Evolutionary conservation across 1,284 basidiomycete genomes (phyloP), one percentile per base, ranked within the genome.

Genomic region (Coniferiporia weirii): DNA sequence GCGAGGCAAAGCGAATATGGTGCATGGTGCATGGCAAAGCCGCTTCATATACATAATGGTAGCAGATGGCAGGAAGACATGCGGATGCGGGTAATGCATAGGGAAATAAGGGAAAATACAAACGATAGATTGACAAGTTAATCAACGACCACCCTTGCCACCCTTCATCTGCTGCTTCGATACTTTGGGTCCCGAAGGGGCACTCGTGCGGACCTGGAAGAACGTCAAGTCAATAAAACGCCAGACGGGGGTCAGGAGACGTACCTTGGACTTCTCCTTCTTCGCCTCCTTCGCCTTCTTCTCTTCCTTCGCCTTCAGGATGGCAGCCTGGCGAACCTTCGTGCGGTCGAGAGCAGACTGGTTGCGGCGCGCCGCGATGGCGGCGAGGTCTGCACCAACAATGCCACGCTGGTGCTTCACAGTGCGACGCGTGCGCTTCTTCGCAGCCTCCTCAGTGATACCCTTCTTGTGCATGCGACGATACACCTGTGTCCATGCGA

Each of bases 401-500:
- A 99, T 94, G 66, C 96, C 97, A 75, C 97, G 93, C 81, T 97
- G 89, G 82, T 95, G 89, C 84, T 99, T 99, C 72, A 98, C 93
- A 65, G 93, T 95, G 77, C 90, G 89, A 77, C 95, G 91, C 61
- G 92, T 93, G 69, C 95, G 91, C 84, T 97, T 98, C 94, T 98
- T 99, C 72, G 95, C 93, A 58, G 95, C 89, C 78, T 99, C 96
- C 81, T 99, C 96, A 57, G 95, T 95, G 75, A 99, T 86, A 76
- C 95, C 96, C 90, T 99, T 99, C 88, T 97, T 98, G 87, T 99
- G 97, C 89, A 98, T 95, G 70, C 94, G 90, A 69, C 96, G 91
- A 87, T 93, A 99, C 62, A 95, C 88, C 71, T 86, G 81, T 62
- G 96, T 99, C 97, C 96, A 99, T 66, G 96, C 91, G 77, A 99